Conservation (phyloP, 345 rosid genomes). For the Limnanthes douglasii region DNA sequence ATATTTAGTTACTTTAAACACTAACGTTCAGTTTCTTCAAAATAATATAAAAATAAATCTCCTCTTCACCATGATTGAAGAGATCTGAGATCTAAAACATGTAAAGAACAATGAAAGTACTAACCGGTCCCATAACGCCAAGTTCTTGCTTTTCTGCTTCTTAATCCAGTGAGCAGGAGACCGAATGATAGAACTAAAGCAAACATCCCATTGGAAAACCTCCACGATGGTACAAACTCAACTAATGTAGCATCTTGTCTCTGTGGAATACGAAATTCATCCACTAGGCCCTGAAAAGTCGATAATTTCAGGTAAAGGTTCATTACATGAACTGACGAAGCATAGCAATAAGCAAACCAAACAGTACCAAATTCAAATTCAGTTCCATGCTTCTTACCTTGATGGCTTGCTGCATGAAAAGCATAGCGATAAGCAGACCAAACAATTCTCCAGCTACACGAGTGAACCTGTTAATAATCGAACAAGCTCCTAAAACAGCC, state of each 20-base stretch:
- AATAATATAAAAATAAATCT: background rate
- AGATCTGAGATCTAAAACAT: background rate
- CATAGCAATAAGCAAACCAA: no score
- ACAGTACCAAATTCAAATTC: constrained; percentile 1
- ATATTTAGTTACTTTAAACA: no score
- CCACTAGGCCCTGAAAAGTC: constrained; percentile 55
- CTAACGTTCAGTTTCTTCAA: no score
- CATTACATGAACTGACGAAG: background rate
- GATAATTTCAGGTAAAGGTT: constrained; percentile 5
- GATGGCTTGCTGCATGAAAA: constrained; percentile 96
- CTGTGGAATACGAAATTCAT: constrained; percentile 70
- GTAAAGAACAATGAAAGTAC: constrained; percentile 1
- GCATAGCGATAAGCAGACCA: constrained; percentile 96
- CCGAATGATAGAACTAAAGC: constrained; percentile 84
- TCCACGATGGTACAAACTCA: constrained; percentile 62
- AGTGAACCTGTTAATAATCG: constrained; percentile 88
- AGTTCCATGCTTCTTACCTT: constrained; percentile 28
- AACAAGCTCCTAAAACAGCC: constrained; percentile 89
- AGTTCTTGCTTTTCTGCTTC: constrained; percentile 77
- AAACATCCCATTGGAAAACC: constrained; percentile 95
- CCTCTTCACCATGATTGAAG: background rate
- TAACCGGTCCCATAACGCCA: constrained; percentile 94
- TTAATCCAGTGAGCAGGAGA: constrained; percentile 64
- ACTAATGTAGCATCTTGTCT: constrained; percentile 32
- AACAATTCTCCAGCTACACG: constrained; percentile 90